Conservation (phyloP, 2,329 filamentous ascomycete species). For the Westerdykella aurantiaca region DNA sequence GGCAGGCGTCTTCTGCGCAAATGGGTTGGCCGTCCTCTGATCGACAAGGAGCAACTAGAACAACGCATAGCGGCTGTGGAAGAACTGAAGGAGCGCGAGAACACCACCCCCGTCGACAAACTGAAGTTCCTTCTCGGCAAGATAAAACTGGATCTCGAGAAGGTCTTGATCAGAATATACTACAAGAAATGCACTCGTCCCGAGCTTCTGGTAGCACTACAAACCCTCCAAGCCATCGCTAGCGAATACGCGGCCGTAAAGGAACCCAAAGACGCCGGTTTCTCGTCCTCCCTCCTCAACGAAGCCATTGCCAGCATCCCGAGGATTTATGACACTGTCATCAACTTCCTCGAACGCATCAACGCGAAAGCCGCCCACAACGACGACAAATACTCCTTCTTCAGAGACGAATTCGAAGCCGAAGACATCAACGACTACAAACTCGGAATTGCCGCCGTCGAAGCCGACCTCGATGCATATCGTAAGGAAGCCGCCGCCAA, state of each 20-base stretch:
- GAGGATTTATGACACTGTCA: conserved; percentile 65
- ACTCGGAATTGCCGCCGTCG: conserved; percentile 85
- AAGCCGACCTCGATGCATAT: conserved; percentile 80
- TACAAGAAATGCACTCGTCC: conserved; percentile 92
- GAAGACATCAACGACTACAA: conserved; percentile 87
- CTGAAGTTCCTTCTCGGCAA: conserved; percentile 65
- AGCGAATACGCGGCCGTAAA: conserved; percentile 68
- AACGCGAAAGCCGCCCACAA: conserved; percentile 74
- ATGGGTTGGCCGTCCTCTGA: conserved; percentile 87
- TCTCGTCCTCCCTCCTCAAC: conserved; percentile 63
- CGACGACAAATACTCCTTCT: conserved; percentile 93
- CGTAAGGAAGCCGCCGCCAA: conserved; percentile 64
- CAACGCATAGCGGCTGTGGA: conserved; percentile 78
- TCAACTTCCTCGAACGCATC: conserved; percentile 74
- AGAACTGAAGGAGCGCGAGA: conserved; percentile 68
- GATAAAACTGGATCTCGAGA: conserved; percentile 78
- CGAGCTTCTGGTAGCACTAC: conserved; percentile 77
- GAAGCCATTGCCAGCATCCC: conserved; percentile 71
- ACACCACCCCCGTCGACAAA: conserved; percentile 63
- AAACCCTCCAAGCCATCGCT: conserved; percentile 76
- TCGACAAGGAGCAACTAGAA: conserved; percentile 69
- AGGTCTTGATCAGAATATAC: conserved; percentile 90
- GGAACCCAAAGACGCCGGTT: conserved; percentile 61
- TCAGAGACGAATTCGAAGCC: conserved; percentile 78
- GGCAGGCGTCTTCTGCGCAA: conserved; percentile 83